Evolutionary conservation across 2,329 filamentous ascomycete genomes (phyloP).

Genomic region (Erysiphe pulchra): DNA sequence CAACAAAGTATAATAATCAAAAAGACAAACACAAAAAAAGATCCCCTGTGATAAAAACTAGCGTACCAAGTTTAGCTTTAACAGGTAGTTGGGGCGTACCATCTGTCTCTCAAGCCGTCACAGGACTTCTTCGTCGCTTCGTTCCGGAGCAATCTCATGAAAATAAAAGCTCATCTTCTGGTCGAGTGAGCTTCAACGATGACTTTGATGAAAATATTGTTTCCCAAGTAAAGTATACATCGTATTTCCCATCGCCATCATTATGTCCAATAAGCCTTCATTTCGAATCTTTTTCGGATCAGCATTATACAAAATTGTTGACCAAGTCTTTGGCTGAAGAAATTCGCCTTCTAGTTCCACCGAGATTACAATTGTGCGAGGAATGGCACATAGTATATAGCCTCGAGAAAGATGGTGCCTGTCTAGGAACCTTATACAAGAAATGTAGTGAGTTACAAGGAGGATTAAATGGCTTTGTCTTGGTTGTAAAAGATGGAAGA

Average conservation of each 20-base stretch:
- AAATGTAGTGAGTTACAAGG: conserved; percentile 42
- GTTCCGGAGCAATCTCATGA: conserved; percentile 20
- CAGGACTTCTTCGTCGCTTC: conserved; percentile 43
- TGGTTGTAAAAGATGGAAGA: conserved; percentile 57
- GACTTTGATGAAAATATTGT: conserved; percentile 9
- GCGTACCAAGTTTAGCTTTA: neutral
- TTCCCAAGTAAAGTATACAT: conserved; percentile 27
- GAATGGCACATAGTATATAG: conserved; percentile 74
- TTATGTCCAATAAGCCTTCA: conserved; percentile 53
- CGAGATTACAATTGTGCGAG: conserved; percentile 65
- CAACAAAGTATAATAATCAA: no score
- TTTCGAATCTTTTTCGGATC: conserved; percentile 37
- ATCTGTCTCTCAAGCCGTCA: conserved; percentile 25
- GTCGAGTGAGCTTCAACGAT: conserved; percentile 5
- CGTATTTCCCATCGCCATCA: conserved; percentile 69
- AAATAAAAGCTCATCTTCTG: conserved; percentile 4
- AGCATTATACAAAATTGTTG: conserved; percentile 36
- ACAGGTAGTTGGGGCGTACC: conserved; percentile 13
- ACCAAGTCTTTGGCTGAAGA: conserved; percentile 61
- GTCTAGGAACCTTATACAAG: conserved; percentile 63
- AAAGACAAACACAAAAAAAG: no score
- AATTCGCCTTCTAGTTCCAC: conserved; percentile 68
- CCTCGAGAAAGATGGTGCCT: conserved; percentile 75
- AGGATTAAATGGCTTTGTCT: conserved; percentile 61
- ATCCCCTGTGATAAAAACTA: no score